Base-by-base conservation (phyloP, 345 rosid genomes). In the Salix suchowensis region DNA sequence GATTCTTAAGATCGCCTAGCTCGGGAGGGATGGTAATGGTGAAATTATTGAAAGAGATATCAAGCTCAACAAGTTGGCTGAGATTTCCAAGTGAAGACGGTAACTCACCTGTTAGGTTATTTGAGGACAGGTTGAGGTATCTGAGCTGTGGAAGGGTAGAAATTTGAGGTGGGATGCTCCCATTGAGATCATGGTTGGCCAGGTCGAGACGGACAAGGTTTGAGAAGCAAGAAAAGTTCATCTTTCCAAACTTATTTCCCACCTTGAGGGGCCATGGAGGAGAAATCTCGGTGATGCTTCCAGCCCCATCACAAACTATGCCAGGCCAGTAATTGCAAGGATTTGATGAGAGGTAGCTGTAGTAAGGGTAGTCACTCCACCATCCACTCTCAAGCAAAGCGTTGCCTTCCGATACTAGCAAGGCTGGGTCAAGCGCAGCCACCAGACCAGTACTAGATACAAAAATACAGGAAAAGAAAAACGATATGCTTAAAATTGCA, bases 171-270 rank as follows among this genome's bases (percentile, higher is more conserved):
- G 70, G 65, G 26, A 81, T 78, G 15, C 32, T 36, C 5, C 79
- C 65, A 0, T 1, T 0, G 2, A 77, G 66, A 0, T 16, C n/a
- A 8, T 58, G 55, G 2, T 2, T 0, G 0, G 2, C 0, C 5
- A 79, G 67, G 10, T 24, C 11, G 1, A 79, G 32, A 15, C 0
- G 1, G 19, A 12, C 23, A 8, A 83, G 74, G 77, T 83, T 28
- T 0, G 39, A 64, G 13, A 83, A 42, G 37, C 65, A 77, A 44
- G 81, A 76, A 50, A 76, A 73, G 50, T 76, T 73, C 73, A 76
- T 18, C 7, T 36, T 69, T 11, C 14, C 13, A 50, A 83, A 61
- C 18, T 70, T 26, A n/a, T 0, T 6, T 23, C 5, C 2, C 5
- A 69, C 11, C n/a, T 18, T 2, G 9, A 18, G 12, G 0, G 0